Base-by-base conservation (phyloP, 1,139 yeast genomes). In the Hansenula sp. region DNA sequence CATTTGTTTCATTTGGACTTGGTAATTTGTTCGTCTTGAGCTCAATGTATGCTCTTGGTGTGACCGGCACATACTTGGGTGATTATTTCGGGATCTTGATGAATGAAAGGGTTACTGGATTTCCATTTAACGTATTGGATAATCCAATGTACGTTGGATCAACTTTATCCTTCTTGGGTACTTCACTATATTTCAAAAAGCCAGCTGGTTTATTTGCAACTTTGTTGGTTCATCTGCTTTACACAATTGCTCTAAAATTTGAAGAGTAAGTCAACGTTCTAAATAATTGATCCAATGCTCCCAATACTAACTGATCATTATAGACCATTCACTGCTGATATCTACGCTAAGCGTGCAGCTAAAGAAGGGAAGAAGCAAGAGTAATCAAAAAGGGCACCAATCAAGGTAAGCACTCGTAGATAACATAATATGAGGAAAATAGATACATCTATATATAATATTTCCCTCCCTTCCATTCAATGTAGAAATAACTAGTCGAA, bases 131-230 rank as follows among this genome's bases (percentile, higher is more conserved):
- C 58, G 78, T 90, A 48, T 78, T 84, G 54, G 84, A 88, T 60
- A 93, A 93, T 65, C 99, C 99, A 49, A 93, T 93, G 99, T 93
- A 93, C 67, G 85, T 86, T 60, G 99, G 99, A 19, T 86, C 96
- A 8, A 78, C 93, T 25, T 70, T 93, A 55, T 81, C 95, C 45
- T 93, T 93, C 72, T 70, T 93, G 61, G 99, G 96, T 36, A 84
- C 95, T 38, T 94, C 96, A 3, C 71, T 93, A 54, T 86, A 85
- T 79, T 83, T 78, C 63, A 97, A 84, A 19, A 91, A 90, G 64
- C 96, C 97, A 33, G 84, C 95, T 1, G 99, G 99, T 10, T 59
- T 93, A 42, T 68, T 79, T 41, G 79, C 90, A 31, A 72, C 95
- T 33, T 71, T 71, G 7, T 71, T 88, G 51, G 99, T 93, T 10